Base-by-base conservation (phyloP, 306 rosid genomes). In the Vicia villosa region DNA sequence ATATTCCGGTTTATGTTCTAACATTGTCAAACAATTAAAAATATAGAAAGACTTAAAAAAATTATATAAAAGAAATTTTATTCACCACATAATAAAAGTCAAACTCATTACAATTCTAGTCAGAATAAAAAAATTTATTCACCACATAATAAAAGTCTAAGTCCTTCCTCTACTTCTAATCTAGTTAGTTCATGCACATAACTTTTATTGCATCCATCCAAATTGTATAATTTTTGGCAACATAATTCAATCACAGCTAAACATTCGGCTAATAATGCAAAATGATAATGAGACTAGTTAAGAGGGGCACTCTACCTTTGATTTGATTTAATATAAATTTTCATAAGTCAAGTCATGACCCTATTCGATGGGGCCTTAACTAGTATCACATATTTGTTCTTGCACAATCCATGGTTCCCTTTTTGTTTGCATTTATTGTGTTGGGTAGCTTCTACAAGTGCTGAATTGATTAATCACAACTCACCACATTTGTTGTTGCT, bases 241-340 rank as follows among this genome's bases (percentile, higher is more conserved):
- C 47, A 9, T 51, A 51, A 51, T 20, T 51, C 7, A 10, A 22
- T 5, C 41, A 8, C 16, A 70, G 30, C 77, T 16, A 63, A 74
- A 68, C 30, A 54, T 62, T 79, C 76, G 79, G 83, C 22, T 12
- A 40, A 42, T 73, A 69, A 69, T 15, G 34, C 66, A 77, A 52
- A 20, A 11, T 15, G 36, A 68, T 38, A 20, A 38, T 69, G 24
- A 22, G 6, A 52, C 0, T 6, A 16, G 12, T 15, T n/a, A 20
- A 62, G 47, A 37, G 28, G 12, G 10, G 34, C 32, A 38, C 21
- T 10, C 11, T 30, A 10, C 12, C 5, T 41, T 4, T 11, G 4
- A 1, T 43, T 22, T 42, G 22, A 63, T 38, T 15, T 52, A 12
- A 49, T 49, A 7, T 14, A 20, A 50, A 8, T 28, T 32, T 43